Percentiles rank a stretch among this genome's conserved stretches.
phyloP scores from a whole-genome alignment of 1,139 yeast genomes.

The Yamadazyma sp. region DNA sequence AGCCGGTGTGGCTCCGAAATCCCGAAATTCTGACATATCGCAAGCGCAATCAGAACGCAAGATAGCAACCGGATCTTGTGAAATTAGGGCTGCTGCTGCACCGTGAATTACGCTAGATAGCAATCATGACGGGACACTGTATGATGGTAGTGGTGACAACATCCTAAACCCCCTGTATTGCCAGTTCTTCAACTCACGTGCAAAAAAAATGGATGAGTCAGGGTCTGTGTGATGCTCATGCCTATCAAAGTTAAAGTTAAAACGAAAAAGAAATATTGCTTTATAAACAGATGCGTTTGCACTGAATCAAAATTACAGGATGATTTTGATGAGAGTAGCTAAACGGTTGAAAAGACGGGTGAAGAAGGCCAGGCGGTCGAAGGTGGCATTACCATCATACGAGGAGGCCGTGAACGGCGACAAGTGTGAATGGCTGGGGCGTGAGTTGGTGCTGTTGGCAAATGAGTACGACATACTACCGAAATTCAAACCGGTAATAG shows the following conservation, averaged over 20 bases:
- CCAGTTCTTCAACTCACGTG: no score
- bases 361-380: background rate
- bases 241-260: background rate
- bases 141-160: no score
- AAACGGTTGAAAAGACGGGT: background rate
- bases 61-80: no score
- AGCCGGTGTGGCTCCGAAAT: no score
- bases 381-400: constrained; percentile 2
- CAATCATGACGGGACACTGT: no score
- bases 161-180: no score
- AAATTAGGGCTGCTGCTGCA: no score
- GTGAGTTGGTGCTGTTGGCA: background rate
- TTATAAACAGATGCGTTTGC: background rate
- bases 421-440: background rate
- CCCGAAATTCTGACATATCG: no score
- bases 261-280: no score
- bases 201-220: no score
- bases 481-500: constrained; percentile 8
- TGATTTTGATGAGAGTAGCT: constrained; percentile 2
- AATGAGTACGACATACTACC: constrained; percentile 10
- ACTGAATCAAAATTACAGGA: background rate
- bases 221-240: background rate
- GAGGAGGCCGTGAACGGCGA: constrained; percentile 2
- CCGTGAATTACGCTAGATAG: no score
- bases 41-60: no score